Conservation (phyloP, 2,329 filamentous ascomycete species). For the Beauveria sp. region DNA sequence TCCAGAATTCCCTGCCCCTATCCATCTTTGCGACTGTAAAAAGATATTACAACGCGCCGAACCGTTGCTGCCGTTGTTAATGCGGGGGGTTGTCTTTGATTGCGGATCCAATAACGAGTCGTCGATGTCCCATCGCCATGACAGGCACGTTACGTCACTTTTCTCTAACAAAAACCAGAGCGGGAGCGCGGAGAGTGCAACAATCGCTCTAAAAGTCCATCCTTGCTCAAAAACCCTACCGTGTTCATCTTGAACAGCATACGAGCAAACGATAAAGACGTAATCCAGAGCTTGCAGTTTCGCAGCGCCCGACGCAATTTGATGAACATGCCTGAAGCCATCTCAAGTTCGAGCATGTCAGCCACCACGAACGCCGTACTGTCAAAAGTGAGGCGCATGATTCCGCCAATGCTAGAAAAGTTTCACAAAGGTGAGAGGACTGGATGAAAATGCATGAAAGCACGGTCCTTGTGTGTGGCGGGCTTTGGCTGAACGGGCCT, state of each 20-base stretch:
- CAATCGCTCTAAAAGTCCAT: not conserved
- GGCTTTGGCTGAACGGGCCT: not conserved
- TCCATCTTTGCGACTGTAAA: not conserved
- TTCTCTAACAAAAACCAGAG: not conserved
- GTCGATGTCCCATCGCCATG: not conserved
- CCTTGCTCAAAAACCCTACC: not conserved
- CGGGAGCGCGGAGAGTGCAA: not conserved
- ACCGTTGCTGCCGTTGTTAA: not conserved
- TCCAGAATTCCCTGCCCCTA: not conserved
- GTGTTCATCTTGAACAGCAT: not conserved
- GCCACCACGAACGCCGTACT: conserved; percentile 67
- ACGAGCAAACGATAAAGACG: not conserved
- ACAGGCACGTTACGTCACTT: not conserved
- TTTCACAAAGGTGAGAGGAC: conserved; percentile 77
- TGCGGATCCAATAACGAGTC: not conserved
- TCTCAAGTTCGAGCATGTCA: conserved; percentile 45
- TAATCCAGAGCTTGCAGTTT: not conserved
- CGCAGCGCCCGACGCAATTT: not conserved
- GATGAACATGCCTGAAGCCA: conserved; percentile 8
- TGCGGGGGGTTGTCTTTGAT: no score
- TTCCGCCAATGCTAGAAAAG: conserved; percentile 88
- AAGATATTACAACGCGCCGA: not conserved
- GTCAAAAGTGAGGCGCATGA: conserved; percentile 74
- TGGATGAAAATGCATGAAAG: not conserved
- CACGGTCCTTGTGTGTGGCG: no score